Conservation (phyloP, 192 early-diverging fungal genomes). For the Gamsiella multidivaricata region DNA sequence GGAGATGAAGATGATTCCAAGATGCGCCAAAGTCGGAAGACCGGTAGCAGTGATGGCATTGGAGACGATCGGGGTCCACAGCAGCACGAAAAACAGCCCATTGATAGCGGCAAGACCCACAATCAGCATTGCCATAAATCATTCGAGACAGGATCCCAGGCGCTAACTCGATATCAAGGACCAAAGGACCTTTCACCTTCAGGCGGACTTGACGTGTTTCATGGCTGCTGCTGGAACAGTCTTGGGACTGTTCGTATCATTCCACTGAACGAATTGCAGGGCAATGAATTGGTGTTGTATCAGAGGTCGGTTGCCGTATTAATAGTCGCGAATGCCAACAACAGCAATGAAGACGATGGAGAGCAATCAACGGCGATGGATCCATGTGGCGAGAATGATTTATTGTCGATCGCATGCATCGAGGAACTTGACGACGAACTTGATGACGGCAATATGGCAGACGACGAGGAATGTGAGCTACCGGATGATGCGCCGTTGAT, state of each 20-base stretch:
- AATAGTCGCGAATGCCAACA: background rate
- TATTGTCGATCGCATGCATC: background rate
- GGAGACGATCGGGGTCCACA: background rate
- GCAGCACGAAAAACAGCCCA: background rate
- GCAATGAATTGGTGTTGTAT: slow-evolving; percentile 33
- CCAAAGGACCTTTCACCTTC: slow-evolving; percentile 1
- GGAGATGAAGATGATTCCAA: background rate
- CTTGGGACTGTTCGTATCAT: background rate
- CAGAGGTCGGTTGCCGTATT: background rate
- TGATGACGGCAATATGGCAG: slow-evolving; percentile 37
- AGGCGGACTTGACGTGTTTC: background rate
- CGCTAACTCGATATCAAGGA: slow-evolving; percentile 7
- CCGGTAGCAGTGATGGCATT: background rate
- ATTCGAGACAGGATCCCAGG: background rate
- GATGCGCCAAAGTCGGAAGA: background rate
- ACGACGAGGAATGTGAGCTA: slow-evolving; percentile 20
- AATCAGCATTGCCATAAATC: background rate
- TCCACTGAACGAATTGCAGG: background rate
- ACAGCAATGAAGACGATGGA: background rate
- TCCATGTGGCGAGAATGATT: background rate
- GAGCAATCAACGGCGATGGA: no score
- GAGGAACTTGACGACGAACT: slow-evolving; percentile 32
- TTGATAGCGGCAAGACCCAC: background rate
- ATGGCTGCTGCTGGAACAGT: slow-evolving; percentile 3
- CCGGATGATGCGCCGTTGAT: slow-evolving; percentile 15